These are phyloP conservation scores for Kuraishia piskuri DNA, from an alignment of 805 yeast genomes.

Conservation along the genomic window DNA sequence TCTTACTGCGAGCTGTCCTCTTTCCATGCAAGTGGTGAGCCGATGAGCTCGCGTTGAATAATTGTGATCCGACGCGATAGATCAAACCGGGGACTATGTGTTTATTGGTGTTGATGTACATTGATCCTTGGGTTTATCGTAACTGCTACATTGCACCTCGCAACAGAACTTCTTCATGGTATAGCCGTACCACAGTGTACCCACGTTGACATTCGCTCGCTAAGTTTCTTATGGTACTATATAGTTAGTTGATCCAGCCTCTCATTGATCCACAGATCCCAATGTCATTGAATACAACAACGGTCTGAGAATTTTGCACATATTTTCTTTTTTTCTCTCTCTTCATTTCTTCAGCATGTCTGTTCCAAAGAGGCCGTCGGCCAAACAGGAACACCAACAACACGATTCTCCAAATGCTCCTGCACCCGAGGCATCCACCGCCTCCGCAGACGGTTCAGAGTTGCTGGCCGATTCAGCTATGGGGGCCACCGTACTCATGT, in stretches of 20 bases:
- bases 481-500: slow-evolving; percentile 63
- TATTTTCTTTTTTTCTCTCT: background rate
- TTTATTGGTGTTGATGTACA: too few relatives aligned
- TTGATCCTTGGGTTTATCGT: too few relatives aligned
- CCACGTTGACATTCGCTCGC: too few relatives aligned
- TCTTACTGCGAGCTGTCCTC: background rate
- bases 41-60: background rate
- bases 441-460: slow-evolving; percentile 7
- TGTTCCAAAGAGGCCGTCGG: background rate
- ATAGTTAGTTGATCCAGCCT: too few relatives aligned
- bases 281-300: background rate
- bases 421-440: background rate
- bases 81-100: background rate
- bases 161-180: too few relatives aligned
- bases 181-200: too few relatives aligned
- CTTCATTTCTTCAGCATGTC: background rate
- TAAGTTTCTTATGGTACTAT: too few relatives aligned
- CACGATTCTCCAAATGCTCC: too few relatives aligned
- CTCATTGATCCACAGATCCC: too few relatives aligned
- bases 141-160: too few relatives aligned
- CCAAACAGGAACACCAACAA: background rate
- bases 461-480: slow-evolving; percentile 33
- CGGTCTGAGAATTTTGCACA: background rate
- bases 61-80: background rate
- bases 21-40: background rate